Conservation (phyloP, 116 monocot species). For the Cymodocea nodosa region DNA sequence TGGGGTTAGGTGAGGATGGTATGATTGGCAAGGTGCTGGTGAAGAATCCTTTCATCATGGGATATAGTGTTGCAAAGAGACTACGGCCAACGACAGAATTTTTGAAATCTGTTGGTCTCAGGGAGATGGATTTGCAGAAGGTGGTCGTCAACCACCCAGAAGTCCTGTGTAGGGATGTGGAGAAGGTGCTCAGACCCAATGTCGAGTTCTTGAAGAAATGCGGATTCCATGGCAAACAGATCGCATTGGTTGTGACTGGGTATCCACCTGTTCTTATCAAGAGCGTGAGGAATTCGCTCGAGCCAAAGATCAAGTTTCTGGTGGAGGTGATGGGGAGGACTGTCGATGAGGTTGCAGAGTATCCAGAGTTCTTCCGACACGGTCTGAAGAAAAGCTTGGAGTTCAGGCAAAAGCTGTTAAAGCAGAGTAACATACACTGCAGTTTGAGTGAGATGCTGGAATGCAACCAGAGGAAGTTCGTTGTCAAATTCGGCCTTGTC, state of each 20-base stretch:
- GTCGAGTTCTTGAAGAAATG: conserved; percentile 36
- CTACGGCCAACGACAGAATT: conserved; percentile 69
- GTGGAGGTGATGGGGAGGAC: conserved; percentile 72
- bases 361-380: conserved; percentile 79
- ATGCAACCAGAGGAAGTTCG: conserved; percentile 63
- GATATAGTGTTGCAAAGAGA: conserved; percentile 76
- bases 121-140: conserved; percentile 31
- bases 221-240: conserved; percentile 42
- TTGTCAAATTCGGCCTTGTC: conserved; percentile 36
- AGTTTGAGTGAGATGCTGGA: conserved; percentile 75
- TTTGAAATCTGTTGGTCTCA: conserved; percentile 59
- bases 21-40: conserved; percentile 48
- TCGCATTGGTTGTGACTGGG: conserved; percentile 47
- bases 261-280: conserved; percentile 88
- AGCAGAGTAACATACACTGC: conserved; percentile 33
- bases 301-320: conserved; percentile 77
- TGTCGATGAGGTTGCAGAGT: conserved; percentile 49
- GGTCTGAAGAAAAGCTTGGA: conserved; percentile 85
- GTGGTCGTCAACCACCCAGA: conserved; percentile 54
- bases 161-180: conserved; percentile 69
- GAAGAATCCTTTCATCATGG: conserved; percentile 79
- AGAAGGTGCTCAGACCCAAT: conserved; percentile 62
- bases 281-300: conserved; percentile 65
- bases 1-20: conserved; percentile 35
- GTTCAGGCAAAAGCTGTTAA: conserved; percentile 41